These are phyloP conservation scores for Penstemon eatonii DNA, from an alignment of 257 asterid genomes.

Conservation along the genomic window DNA sequence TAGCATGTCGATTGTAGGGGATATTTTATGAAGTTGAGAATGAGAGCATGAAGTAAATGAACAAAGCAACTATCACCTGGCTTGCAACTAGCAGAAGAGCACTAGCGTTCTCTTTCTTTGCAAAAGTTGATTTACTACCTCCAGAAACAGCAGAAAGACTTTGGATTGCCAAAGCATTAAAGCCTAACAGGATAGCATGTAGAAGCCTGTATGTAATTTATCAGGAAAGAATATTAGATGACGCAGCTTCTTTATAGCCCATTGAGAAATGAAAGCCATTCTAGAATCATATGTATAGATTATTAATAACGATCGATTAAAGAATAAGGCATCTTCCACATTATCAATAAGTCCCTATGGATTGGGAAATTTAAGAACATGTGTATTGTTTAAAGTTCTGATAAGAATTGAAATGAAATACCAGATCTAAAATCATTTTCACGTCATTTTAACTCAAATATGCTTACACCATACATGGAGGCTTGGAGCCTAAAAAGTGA, in stretches of 20 bases:
- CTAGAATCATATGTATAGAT: slow-evolving; percentile 1
- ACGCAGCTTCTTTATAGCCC: slow-evolving; percentile 13
- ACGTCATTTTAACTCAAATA: background rate
- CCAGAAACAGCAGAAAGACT: slow-evolving; percentile 53
- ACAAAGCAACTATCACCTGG: slow-evolving; percentile 56
- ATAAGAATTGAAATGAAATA: slow-evolving; percentile 3
- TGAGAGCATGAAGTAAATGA: background rate
- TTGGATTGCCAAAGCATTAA: slow-evolving; percentile 57
- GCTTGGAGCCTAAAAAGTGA: background rate
- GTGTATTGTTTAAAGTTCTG: background rate
- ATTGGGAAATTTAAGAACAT: background rate
- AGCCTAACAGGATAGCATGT: slow-evolving; percentile 59
- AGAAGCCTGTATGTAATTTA: slow-evolving; percentile 70
- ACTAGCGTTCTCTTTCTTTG: slow-evolving; percentile 64
- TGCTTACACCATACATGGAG: slow-evolving; percentile 1
- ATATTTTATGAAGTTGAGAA: background rate
- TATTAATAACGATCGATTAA: background rate
- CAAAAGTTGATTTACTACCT: slow-evolving; percentile 59
- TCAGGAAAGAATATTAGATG: slow-evolving; percentile 25
- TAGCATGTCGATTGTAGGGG: background rate
- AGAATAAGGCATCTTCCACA: background rate
- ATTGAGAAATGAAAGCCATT: background rate
- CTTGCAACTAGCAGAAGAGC: slow-evolving; percentile 87
- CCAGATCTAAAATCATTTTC: background rate
- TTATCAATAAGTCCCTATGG: background rate